Base-by-base conservation (phyloP, 441 rosid species). In the Gossypium schwendimanii region DNA sequence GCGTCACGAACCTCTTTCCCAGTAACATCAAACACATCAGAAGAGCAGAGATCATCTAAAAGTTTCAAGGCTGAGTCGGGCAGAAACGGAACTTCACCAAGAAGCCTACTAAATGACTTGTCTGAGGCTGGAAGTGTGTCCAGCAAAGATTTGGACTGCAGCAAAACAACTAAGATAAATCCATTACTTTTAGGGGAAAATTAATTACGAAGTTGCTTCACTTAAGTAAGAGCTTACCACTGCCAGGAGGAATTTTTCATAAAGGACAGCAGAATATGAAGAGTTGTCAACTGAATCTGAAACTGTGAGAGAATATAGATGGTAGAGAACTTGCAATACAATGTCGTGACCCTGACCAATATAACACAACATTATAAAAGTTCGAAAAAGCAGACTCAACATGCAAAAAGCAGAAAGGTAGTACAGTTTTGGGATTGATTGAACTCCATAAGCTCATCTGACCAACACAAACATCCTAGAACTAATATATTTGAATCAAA, bases 71-170 rank as follows among this genome's bases (percentile, higher is more conserved):
- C 90, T 24, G 98, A 89, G 73, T 82, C 84, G 6, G 99, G 91
- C 76, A 96, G 79, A 77, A 85, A 71, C 54, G 99, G 99, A 80
- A 86, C 97, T 86, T 96, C 99, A 63, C 98, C 92, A 60, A 96
- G 90, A 85, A 96, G 94, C 84, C 90, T 88, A 83, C 97, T 94
- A 75, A 96, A 88, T 75, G 97, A 94, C 86, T 91, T 96, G 85
- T 96, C 98, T 53, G 94, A 88, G 79, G 99, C 91, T 57, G 98
- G 99, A 84, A 94, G 88, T 75, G 86, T 77, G 72, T 87, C 94
- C 74, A 96, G 84, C 82, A 96, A 84, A 79, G 97, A 92, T 76
- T 86, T 87, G 59, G 94, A 95, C 99, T 96, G 79, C 86, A 88
- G 54, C 18, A 17, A 72, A 73, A 74, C 75, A 65, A 44, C 67